Base-by-base conservation (phyloP, 2,329 filamentous ascomycete genomes). In the Penicillium sp. region DNA sequence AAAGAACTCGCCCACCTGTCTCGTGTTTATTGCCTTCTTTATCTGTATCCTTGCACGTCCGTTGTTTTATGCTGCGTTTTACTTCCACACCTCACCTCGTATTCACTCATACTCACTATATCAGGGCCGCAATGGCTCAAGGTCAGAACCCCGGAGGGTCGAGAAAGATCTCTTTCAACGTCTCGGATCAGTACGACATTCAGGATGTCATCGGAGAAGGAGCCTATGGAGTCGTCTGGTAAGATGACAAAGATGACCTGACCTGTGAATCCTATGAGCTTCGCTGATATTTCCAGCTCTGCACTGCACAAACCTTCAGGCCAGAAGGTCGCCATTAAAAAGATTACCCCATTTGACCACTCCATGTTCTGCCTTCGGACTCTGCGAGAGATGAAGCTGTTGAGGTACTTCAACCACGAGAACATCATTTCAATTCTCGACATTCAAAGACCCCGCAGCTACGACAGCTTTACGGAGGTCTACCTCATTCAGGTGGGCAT, bases 361-460 rank as follows among this genome's bases (percentile, higher is more conserved):
- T 96, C 91, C 72, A 97, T 97, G 92, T 97, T 97, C 82, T 97
- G 93, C 74, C 79, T 99, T 68, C 84, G 94, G 73, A 99, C 94
- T 1, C 81, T 99, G 64, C 91, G 94, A 75, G 94, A 99, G 79
- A 99, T 99, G 94, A 99, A 99, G 84, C 83, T 99, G 57, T 80
- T 99, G 68, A 85, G 94, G 68, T 97, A 99, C 78, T 99, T 99
- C 81, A 99, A 97, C 79, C 94, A 99, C 73, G 94, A 99, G 78
- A 99, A 99, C 77, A 97, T 99, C 79, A 99, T 99, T 72, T 97
- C 92, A 52, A 99, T 99, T 67, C 86, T 99, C 65, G 94, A 99
- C 74, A 99, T 99, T 66, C 94, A 99, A 78, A 96, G 97, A 79
- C 94, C 94, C 43, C 85, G 93, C 68, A 96, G 89, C 79, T 97